A percentile compares a stretch with the other conserved stretches of the same genome.
Evolutionary conservation across 2,329 filamentous ascomycete genomes (phyloP).

Genomic region (Hymenoscyphus salicellus): DNA sequence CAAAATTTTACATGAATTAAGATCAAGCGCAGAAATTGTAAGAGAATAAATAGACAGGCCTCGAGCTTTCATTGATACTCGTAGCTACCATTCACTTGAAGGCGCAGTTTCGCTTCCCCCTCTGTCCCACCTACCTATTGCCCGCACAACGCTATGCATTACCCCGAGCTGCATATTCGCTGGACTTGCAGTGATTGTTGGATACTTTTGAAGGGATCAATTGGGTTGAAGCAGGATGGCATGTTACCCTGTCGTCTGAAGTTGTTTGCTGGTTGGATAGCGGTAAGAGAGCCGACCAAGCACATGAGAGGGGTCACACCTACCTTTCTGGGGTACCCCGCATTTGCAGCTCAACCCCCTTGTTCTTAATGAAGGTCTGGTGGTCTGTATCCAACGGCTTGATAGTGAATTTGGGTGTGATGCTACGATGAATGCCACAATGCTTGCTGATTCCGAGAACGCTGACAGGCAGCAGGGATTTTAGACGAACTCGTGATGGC

Average conservation of each 20-base stretch:
- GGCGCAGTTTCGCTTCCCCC: not conserved
- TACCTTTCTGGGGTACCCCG: constrained; percentile 4
- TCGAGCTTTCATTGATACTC: not conserved
- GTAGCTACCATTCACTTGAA: not conserved
- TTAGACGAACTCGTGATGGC: not conserved
- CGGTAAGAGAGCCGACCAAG: not conserved
- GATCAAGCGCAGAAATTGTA: not conserved
- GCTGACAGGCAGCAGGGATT: not conserved
- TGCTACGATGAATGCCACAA: not conserved
- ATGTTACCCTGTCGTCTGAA: not conserved
- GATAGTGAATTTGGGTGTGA: not conserved
- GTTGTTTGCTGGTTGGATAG: not conserved
- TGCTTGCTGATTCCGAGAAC: not conserved
- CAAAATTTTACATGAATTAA: not conserved
- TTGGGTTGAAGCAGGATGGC: not conserved
- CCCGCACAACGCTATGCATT: not conserved
- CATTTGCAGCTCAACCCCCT: not conserved
- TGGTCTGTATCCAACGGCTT: not conserved
- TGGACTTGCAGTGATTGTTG: not conserved
- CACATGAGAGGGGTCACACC: not conserved
- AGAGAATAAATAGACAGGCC: not conserved
- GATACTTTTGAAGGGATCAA: not conserved
- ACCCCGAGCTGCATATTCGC: not conserved
- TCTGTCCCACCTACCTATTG: not conserved
- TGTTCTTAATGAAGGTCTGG: not conserved